Evolutionary conservation across 768 basidiomycete genomes (phyloP).

Genomic region (Russula compacta): DNA sequence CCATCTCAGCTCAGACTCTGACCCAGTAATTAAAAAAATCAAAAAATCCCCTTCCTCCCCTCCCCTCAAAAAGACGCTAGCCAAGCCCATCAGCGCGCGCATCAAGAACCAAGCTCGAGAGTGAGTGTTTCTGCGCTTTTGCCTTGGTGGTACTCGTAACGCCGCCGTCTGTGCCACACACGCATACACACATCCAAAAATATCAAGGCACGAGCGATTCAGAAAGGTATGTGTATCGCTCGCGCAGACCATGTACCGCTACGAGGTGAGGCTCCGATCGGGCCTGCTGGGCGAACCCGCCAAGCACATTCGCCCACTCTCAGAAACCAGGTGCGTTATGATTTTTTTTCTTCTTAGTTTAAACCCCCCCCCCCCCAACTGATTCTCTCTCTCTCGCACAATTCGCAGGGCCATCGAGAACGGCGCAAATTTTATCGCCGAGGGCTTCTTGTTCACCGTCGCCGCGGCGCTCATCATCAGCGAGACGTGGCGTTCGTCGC

Average conservation of each 20-base stretch:
- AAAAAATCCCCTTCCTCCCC: no score
- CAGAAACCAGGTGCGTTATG: conserved; percentile 62
- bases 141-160: no score
- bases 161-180: no score
- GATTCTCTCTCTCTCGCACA: no score
- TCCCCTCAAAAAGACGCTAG: conserved; percentile 25
- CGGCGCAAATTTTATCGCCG: conserved; percentile 76
- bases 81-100: conserved; percentile 60
- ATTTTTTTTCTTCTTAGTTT: no score
- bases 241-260: conserved; percentile 69
- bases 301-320: conserved; percentile 63
- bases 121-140: no score
- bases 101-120: conserved; percentile 8
- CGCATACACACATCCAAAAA: no score
- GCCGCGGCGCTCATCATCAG: conserved; percentile 66
- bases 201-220: conserved; percentile 70
- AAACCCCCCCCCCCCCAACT: neutral
- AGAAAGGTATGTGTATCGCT: conserved; percentile 60
- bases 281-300: conserved; percentile 71
- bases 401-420: conserved; percentile 66
- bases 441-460: conserved; percentile 76
- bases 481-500: conserved; percentile 67
- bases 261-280: conserved; percentile 63
- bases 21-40: neutral
- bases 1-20: neutral